Conservation (phyloP, 148 eudicot species). For the Persicaria maculosa region DNA sequence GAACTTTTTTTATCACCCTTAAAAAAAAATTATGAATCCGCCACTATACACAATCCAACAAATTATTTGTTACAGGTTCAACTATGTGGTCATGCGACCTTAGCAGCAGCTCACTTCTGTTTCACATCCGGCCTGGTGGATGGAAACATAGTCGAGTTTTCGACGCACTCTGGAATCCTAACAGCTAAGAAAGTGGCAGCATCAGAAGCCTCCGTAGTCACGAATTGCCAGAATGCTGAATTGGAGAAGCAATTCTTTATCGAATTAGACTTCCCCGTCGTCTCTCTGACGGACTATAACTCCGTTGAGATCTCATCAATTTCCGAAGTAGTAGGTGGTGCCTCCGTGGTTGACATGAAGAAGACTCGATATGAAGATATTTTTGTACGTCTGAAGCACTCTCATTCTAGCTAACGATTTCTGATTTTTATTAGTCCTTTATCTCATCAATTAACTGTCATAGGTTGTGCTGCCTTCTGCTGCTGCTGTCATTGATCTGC, state of each 20-base stretch:
- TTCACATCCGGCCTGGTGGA: slow-evolving; percentile 50
- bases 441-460: slow-evolving; percentile 5
- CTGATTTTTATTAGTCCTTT: background rate
- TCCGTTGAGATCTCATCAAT: slow-evolving; percentile 25
- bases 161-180: slow-evolving; percentile 66
- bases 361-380: slow-evolving; percentile 36
- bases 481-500: slow-evolving; percentile 39
- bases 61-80: slow-evolving; percentile 29
- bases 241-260: slow-evolving; percentile 25
- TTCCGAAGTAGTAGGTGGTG: slow-evolving; percentile 40
- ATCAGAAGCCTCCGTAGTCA: slow-evolving; percentile 14
- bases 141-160: slow-evolving; percentile 43
- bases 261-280: slow-evolving; percentile 67
- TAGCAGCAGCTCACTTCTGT: slow-evolving; percentile 77
- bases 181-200: slow-evolving; percentile 49
- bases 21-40: too few species aligned
- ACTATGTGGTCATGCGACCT: slow-evolving; percentile 85
- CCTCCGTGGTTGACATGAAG: slow-evolving; percentile 37
- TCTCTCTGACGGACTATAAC: slow-evolving; percentile 28
- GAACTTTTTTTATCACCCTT: too few species aligned
- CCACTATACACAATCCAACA: too few species aligned
- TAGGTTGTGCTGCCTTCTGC: slow-evolving; percentile 67
- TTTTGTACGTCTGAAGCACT: slow-evolving; percentile 32
- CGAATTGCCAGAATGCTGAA: slow-evolving; percentile 23
- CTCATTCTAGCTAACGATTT: background rate